phyloP scores from a whole-genome alignment of 139 green algal species.

The Gonium pectorale region DNA sequence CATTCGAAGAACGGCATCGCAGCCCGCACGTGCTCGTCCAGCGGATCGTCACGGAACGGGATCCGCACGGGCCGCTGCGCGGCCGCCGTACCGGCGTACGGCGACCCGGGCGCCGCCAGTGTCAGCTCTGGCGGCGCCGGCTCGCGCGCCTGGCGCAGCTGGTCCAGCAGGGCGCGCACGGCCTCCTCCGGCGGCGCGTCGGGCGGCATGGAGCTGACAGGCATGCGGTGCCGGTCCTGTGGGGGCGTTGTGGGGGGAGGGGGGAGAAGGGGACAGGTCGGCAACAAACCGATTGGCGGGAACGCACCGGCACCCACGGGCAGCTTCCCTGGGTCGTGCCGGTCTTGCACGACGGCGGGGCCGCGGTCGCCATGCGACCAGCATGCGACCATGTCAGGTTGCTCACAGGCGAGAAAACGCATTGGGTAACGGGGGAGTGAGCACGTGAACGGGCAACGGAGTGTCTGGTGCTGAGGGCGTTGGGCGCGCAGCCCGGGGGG shows the following conservation, averaged over 20 bases:
- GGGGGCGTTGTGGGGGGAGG: not conserved
- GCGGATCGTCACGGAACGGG: not conserved
- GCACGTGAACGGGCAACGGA: too few species aligned
- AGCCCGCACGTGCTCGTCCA: not conserved
- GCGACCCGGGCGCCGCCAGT: not conserved
- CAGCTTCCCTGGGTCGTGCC: not conserved
- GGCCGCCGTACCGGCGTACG: not conserved
- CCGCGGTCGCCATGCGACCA: not conserved
- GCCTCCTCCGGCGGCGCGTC: not conserved
- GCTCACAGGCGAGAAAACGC: not conserved
- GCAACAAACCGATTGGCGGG: not conserved
- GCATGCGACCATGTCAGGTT: not conserved
- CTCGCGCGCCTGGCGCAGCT: not conserved
- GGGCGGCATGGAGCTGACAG: not conserved
- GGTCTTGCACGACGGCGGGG: not conserved
- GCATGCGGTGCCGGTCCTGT: conserved; percentile 8
- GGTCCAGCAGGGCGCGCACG: not conserved
- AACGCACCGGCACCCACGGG: not conserved
- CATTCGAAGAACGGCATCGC: conserved; percentile 10
- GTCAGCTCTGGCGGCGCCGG: not conserved
- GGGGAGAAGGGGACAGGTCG: not conserved
- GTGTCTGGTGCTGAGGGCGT: too few species aligned
- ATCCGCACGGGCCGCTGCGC: not conserved
- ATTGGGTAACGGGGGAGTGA: not conserved
- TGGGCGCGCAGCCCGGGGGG: too few species aligned